Evolutionary conservation across 179 eudicot genomes (phyloP).

Genomic region (Camellia oleifera): DNA sequence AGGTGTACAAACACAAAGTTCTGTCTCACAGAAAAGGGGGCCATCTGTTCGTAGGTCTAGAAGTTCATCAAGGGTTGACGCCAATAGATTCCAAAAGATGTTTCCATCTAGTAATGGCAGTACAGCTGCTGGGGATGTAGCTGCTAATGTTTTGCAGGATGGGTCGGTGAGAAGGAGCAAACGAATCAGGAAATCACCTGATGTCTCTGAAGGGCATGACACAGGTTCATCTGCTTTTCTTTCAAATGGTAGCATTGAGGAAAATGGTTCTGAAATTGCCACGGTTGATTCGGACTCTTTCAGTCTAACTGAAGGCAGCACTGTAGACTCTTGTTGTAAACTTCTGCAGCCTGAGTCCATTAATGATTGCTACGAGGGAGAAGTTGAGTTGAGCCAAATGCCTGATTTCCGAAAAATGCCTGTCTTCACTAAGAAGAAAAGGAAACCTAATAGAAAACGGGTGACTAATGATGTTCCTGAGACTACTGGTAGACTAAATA

Average conservation of each 20-base stretch:
- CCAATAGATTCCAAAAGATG: constrained; percentile 34
- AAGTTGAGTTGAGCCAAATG: constrained; percentile 49
- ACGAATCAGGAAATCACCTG: constrained; percentile 59
- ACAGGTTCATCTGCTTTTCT: constrained; percentile 41
- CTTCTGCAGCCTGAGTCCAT: constrained; percentile 37
- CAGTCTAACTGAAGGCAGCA: constrained; percentile 57
- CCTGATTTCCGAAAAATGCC: constrained; percentile 53
- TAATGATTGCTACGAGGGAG: constrained; percentile 40
- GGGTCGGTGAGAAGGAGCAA: constrained; percentile 56
- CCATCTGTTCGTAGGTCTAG: constrained; percentile 55
- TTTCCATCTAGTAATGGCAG: constrained; percentile 32
- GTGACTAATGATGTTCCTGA: constrained; percentile 38
- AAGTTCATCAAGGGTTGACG: constrained; percentile 50
- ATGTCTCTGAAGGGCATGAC: constrained; percentile 33
- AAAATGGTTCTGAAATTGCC: constrained; percentile 60
- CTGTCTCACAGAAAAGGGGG: constrained; percentile 28
- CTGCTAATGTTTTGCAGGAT: constrained; percentile 42
- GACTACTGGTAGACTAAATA: constrained; percentile 28
- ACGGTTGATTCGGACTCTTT: constrained; percentile 57
- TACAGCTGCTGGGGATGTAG: constrained; percentile 29
- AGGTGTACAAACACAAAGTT: constrained; percentile 42
- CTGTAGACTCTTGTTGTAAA: constrained; percentile 53
- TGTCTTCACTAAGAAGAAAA: constrained; percentile 64
- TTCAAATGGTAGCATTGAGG: constrained; percentile 58
- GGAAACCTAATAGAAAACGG: constrained; percentile 80